Conservation (phyloP, 495 filamentous ascomycete genomes). For the Talaromyces thailandensis region DNA sequence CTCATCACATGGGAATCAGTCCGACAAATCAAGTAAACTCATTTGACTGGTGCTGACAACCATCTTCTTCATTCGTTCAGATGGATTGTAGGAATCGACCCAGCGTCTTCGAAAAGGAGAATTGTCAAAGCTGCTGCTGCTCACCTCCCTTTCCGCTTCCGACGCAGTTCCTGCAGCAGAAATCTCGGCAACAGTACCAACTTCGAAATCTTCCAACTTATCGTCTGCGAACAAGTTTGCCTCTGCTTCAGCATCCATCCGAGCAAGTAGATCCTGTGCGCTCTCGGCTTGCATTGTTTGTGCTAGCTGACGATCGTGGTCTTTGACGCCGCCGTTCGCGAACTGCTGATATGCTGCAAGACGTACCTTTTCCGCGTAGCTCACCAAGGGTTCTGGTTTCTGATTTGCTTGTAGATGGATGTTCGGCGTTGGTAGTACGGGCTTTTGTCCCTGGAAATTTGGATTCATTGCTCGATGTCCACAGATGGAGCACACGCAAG, state of each 20-base stretch:
- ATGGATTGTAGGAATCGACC: neutral
- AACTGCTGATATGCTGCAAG: slow-evolving; percentile 14
- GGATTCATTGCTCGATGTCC: neutral
- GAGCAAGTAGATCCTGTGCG: slow-evolving; percentile 1
- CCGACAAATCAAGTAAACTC: neutral
- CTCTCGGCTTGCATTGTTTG: neutral
- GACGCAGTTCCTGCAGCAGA: neutral
- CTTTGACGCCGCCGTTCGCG: slow-evolving; percentile 16
- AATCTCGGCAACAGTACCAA: neutral
- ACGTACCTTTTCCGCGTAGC: neutral
- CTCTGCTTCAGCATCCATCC: slow-evolving; percentile 4
- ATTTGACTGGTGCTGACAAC: neutral
- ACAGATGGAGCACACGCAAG: slow-evolving; percentile 4
- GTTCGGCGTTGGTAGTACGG: neutral
- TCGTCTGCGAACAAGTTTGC: slow-evolving; percentile 1
- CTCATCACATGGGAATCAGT: neutral
- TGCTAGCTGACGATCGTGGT: slow-evolving; percentile 15
- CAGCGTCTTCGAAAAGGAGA: neutral
- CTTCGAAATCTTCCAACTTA: neutral
- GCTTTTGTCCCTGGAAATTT: neutral
- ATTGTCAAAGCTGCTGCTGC: neutral
- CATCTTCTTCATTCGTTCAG: neutral
- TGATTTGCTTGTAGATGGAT: neutral
- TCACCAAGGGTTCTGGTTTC: neutral
- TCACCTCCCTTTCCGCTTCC: neutral